Conservation (phyloP, 2,329 filamentous ascomycete genomes). For the Claviceps pazoutovae region DNA sequence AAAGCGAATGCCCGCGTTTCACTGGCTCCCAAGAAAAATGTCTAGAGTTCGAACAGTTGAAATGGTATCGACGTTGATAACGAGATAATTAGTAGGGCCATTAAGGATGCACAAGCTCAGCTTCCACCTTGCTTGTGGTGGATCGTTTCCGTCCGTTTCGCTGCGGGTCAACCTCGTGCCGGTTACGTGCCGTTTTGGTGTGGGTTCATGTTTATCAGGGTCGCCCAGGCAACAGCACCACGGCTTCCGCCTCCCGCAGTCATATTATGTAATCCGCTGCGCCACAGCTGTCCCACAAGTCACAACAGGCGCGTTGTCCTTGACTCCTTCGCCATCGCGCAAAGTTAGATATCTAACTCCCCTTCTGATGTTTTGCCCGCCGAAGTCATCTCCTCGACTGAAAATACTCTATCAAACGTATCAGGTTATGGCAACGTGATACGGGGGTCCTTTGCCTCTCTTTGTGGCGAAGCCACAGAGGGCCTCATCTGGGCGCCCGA, state of each 20-base stretch:
- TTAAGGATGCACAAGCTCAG: not conserved
- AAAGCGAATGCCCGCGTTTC: not conserved
- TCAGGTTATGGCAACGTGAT: no score
- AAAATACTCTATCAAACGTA: no score
- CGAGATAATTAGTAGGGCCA: not conserved
- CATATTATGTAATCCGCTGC: not conserved
- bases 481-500: no score
- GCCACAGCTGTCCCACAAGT: not conserved
- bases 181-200: not conserved
- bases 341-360: no score
- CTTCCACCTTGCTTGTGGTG: not conserved
- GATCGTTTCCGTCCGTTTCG: not conserved
- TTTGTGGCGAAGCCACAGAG: no score
- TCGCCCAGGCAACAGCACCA: slow-evolving; percentile 5
- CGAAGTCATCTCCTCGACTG: no score
- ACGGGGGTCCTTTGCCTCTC: no score
- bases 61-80: not conserved
- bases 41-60: not conserved
- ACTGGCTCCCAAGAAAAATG: not conserved
- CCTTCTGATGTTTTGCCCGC: no score
- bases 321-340: not conserved
- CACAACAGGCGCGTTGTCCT: no score
- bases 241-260: no score
- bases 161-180: no score
- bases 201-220: slow-evolving; percentile 5